Evolutionary conservation across 495 filamentous ascomycete genomes (phyloP), one percentile per base, ranked within the genome.

Genomic region (Chaetomidium leptoderma): DNA sequence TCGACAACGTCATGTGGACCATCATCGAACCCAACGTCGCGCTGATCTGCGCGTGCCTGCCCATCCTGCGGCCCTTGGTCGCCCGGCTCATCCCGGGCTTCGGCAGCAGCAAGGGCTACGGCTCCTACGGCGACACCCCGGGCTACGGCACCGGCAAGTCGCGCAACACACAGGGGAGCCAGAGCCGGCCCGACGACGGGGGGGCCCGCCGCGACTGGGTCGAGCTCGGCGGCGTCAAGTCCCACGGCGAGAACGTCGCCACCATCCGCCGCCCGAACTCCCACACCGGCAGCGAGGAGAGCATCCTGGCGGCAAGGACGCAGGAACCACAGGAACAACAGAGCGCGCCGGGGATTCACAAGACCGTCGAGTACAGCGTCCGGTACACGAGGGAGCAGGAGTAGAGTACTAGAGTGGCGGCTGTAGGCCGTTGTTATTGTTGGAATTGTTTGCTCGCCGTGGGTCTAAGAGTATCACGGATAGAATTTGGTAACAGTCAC

Each of bases 21-120:
- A 70, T 74, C 16, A 63, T 77, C 42, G 77, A 80, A 54, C 53
- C 68, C n/a, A 73, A 77, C 59, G 57, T 74, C 11, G 74, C 70
- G 26, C 73, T 78, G 51, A 73, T 80, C 53, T 78, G 74, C 64
- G 76, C 74, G 37, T 77, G 72, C 53, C 67, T 80, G 8, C 78
- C 76, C 39, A 55, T 73, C 40, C 46, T 67, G 73, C 44, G 46
- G 6, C 46, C 46, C 27, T 33, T 49, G 16, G 46, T 49, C 27
- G 29, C 35, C 27, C 3, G n/a, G 16, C 27, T 49, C 16, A 17
- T 49, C 30, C 46, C 46, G 26, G 46, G 27, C 1, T 29, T 49
- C 27, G 21, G 46, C 46, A 49, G 46, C 46, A 49, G 29, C 46
- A 49, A 23, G 27, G n/a, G 46, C 29, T 32, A 32, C 29, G 46